A percentile compares a stretch with the other conserved stretches of the same genome.
phyloP scores from a whole-genome alignment of 768 basidiomycete species.

The Amanita exitialis region DNA sequence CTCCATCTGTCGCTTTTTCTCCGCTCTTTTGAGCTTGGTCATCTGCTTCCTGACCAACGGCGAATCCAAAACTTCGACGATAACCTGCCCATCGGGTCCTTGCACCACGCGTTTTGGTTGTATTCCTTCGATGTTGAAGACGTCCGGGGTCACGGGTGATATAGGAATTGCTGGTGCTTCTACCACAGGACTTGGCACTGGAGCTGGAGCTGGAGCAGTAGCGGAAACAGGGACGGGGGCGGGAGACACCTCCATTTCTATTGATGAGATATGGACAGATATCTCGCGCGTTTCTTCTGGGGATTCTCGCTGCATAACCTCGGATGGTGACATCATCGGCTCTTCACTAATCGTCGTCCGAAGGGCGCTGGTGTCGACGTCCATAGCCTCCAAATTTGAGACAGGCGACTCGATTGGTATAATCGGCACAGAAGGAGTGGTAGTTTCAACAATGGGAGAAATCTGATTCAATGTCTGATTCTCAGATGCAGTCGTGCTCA shows the following conservation, averaged over 20 bases:
- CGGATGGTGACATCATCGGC: neutral
- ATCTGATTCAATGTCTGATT: constrained; percentile 24
- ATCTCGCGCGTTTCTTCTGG: neutral
- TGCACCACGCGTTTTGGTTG: constrained; percentile 17
- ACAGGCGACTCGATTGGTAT: constrained; percentile 10
- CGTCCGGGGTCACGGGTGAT: constrained; percentile 1
- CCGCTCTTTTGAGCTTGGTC: constrained; percentile 33
- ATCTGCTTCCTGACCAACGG: constrained; percentile 58
- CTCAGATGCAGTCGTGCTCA: constrained; percentile 37
- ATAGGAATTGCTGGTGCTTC: neutral
- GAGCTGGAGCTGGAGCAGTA: neutral
- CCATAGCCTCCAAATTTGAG: constrained; percentile 4
- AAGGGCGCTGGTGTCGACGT: constrained; percentile 6
- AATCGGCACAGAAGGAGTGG: constrained; percentile 8
- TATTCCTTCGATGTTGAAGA: constrained; percentile 10
- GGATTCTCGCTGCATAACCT: neutral
- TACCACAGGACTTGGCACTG: neutral
- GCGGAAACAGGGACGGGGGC: neutral
- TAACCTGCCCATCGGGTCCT: constrained; percentile 36
- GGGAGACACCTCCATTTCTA: neutral
- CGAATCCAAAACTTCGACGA: constrained; percentile 67
- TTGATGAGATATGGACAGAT: neutral
- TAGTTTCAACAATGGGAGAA: constrained; percentile 17
- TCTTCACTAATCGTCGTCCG: constrained; percentile 7
- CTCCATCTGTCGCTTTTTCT: constrained; percentile 17